phyloP scores from a whole-genome alignment of 2,329 filamentous ascomycete genomes.

The Lithohypha guttulata region DNA sequence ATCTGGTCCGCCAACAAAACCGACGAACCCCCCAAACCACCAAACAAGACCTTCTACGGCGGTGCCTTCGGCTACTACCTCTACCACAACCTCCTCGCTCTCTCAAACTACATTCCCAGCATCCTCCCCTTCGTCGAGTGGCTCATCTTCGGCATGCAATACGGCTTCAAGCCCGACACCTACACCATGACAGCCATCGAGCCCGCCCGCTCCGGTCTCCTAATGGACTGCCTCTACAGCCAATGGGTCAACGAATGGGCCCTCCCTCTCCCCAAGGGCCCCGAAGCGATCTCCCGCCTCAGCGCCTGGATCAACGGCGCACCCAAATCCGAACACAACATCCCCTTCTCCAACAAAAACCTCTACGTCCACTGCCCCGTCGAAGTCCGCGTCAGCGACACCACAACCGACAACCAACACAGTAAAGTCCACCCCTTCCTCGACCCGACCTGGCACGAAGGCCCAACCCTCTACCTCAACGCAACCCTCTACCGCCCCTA shows the following conservation, averaged over 20 bases:
- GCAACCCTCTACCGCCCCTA: conserved; percentile 83
- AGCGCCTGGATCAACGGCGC: conserved; percentile 78
- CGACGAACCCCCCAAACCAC: conserved; percentile 46
- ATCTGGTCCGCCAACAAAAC: conserved; percentile 83
- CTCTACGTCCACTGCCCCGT: conserved; percentile 83
- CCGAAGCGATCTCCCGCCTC: conserved; percentile 72
- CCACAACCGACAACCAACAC: conserved; percentile 29
- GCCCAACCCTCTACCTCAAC: conserved; percentile 76
- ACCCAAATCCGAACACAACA: conserved; percentile 53
- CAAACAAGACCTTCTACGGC: conserved; percentile 67
- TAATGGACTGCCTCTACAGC: conserved; percentile 98
- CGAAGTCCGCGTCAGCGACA: conserved; percentile 78
- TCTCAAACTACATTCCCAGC: conserved; percentile 65
- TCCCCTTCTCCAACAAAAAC: conserved; percentile 69
- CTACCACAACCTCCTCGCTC: conserved; percentile 81
- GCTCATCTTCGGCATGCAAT: conserved; percentile 97
- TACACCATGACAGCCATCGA: conserved; percentile 64
- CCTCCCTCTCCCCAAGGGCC: conserved; percentile 71
- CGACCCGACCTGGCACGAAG: conserved; percentile 58
- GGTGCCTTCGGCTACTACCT: conserved; percentile 71
- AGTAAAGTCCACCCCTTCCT: conserved; percentile 49
- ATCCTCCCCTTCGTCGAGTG: conserved; percentile 84
- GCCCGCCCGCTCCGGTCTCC: conserved; percentile 64
- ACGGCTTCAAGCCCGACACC: conserved; percentile 65
- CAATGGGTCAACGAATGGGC: conserved; percentile 99